Evolutionary conservation across 441 rosid species (phyloP), one percentile per base, ranked within the genome.

Genomic region (Pelargonium australe): DNA sequence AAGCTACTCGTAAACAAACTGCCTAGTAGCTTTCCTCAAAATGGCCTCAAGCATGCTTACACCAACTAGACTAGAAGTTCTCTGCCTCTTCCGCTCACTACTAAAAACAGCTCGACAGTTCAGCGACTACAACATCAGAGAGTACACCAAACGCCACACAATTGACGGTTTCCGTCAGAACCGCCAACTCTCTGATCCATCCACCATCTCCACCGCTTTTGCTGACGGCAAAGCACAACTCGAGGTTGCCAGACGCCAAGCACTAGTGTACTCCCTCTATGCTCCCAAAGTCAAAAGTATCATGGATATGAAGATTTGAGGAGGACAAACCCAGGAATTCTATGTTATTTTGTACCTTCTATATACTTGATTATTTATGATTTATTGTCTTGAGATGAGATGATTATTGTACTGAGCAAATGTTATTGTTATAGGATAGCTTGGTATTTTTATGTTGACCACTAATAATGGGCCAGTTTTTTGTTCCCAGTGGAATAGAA

Each of bases 101-200:
- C 89, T 92, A 5, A 89, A 92, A 65, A 83, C 84, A 5, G 96
- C 89, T 8, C 85, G 91, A 60, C 83, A 78, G 12, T 90, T 81
- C 81, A 23, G 68, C 64, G 97, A 92, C 74, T 92, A 90, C 84
- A 90, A 92, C 90, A 72, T 90, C 64, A 75, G 96, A 68, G 96
- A 86, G 83, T 92, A 92, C 79, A 28, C 83, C 12, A 92, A 81
- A 80, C 89, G 92, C 41, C 88, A 91, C 62, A 71, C 89, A 49
- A 17, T 79, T 70, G 92, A 89, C 75, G 90, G 82, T 14, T 92
- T 90, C 77, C 89, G 87, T 19, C 53, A 58, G 63, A 82, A 79
- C 85, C 70, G 67, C 76, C 65, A 47, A 62, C 81, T 90, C 62
- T 70, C 84, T 5, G 91, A 90, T 14, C 73, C 81, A 8, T 31